These are phyloP conservation scores for Teratosphaeria destructans DNA, from an alignment of 2,329 filamentous ascomycete genomes.

Conservation along the genomic window DNA sequence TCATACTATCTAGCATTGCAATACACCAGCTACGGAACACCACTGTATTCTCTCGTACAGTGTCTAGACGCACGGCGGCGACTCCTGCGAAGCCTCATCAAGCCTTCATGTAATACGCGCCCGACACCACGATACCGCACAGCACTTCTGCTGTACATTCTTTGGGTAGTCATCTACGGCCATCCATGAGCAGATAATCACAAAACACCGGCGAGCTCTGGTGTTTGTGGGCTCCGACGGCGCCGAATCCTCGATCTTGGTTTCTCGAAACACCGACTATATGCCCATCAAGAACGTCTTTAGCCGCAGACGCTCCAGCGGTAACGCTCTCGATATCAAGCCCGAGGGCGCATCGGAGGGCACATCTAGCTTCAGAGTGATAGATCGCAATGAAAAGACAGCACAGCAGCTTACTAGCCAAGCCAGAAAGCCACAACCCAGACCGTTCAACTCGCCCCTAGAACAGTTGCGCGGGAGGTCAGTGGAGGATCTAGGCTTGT, in stretches of 20 bases:
- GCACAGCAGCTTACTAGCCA: constrained; percentile 6
- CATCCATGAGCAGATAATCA: not conserved
- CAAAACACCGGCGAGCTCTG: not conserved
- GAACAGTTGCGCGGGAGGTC: constrained; percentile 23
- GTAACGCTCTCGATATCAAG: constrained; percentile 38
- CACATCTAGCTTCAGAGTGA: constrained; percentile 42
- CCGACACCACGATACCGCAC: not conserved
- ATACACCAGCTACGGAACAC: not conserved
- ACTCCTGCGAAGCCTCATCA: not conserved
- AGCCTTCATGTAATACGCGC: not conserved
- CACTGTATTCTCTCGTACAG: not conserved
- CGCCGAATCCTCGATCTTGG: not conserved
- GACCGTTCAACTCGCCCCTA: constrained; percentile 27
- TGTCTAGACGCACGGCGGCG: not conserved
- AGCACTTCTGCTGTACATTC: not conserved
- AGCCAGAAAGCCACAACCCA: constrained; percentile 8
- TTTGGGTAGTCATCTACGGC: not conserved
- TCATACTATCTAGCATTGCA: not conserved
- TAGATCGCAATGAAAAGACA: constrained; percentile 40
- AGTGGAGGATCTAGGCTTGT: constrained; percentile 21
- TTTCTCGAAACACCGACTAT: constrained; percentile 14
- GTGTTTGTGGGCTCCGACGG: not conserved
- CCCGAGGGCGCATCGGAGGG: constrained; percentile 6
- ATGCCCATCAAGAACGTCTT: constrained; percentile 48
- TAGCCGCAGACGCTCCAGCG: constrained; percentile 43